Base-by-base conservation (phyloP, 2,329 filamentous ascomycete species). In the Teratosphaeria zuluensis region DNA sequence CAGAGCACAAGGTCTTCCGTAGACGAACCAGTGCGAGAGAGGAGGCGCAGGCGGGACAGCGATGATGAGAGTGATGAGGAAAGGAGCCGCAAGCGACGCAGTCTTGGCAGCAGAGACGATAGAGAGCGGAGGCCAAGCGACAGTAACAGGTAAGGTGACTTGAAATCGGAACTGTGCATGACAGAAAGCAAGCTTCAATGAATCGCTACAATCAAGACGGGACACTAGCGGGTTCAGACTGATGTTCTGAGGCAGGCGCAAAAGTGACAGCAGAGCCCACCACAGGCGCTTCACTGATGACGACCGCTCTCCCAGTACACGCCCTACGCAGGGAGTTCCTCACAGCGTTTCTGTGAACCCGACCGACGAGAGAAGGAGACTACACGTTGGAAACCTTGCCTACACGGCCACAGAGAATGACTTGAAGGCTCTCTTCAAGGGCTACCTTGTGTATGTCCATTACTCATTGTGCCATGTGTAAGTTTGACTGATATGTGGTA, bases 381-480 rank as follows among this genome's bases (percentile, higher is more conserved):
- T 99, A 73, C 99, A 99, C 83, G 97, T 99, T 83, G 94, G 94
- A 84, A 99, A 99, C 84, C 89, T 99, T 85, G 92, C 94, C 74
- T 99, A 99, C 79, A 92, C 92, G 87, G 97, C 94, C 87, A 96
- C 91, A 78, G 94, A 97, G 89, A 92, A 89, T 88, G 91, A 96
- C 87, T 90, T 99, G 85, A 96, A 95, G 84, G 89, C 94, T 72
- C 99, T 99, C 85, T 99, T 99, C 88, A 92, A 92, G 84, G 89
- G 87, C 79, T 97, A 96, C 84, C 88, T 94, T 82, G 90, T 99
- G 94, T 99, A 85, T 84, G 92, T 89, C 64, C 59, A 12, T 21
- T 58, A 62, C 57, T 65, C 16, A 42, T 42, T 31, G 51, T 58
- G 33, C 24, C 51, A 32, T 58, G 32, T 19, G 30, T 58, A 4